Conservation (phyloP, 2,329 filamentous ascomycete genomes). For the Didymella pinodella region DNA sequence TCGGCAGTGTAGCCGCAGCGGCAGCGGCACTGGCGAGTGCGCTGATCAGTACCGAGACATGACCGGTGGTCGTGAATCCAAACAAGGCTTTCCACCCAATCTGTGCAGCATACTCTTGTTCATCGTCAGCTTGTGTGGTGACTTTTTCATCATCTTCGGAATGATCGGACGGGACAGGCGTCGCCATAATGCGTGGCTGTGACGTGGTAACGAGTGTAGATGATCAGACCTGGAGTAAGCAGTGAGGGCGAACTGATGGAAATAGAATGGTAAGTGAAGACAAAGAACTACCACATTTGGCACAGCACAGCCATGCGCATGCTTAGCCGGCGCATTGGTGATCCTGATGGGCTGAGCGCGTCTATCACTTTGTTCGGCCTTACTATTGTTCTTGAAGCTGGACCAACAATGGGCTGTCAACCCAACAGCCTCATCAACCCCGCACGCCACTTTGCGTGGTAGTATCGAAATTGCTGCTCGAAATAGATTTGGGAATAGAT, state of each 20-base stretch:
- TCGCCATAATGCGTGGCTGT: conserved; percentile 25
- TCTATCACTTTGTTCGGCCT: conserved; percentile 38
- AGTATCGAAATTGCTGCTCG: background rate
- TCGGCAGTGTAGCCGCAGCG: conserved; percentile 69
- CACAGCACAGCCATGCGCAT: conserved; percentile 23
- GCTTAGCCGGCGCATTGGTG: conserved; percentile 6
- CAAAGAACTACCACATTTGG: conserved; percentile 26
- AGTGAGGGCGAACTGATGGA: conserved; percentile 11
- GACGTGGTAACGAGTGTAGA: conserved; percentile 5
- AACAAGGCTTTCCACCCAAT: conserved; percentile 69
- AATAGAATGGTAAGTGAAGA: conserved; percentile 20
- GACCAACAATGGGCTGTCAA: conserved; percentile 1
- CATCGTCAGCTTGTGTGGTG: conserved; percentile 24
- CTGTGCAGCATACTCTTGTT: conserved; percentile 31
- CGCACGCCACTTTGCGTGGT: conserved; percentile 1
- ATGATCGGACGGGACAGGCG: conserved; percentile 19
- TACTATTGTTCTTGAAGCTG: conserved; percentile 45
- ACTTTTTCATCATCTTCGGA: conserved; percentile 27
- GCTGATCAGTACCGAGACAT: conserved; percentile 62
- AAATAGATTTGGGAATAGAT: background rate
- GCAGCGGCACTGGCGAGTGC: conserved; percentile 66
- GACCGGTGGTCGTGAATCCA: conserved; percentile 70
- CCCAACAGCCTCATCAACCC: background rate
- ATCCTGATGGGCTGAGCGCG: conserved; percentile 18
- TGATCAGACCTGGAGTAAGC: background rate